Percentiles rank a stretch among this genome's conserved stretches.
phyloP scores from a whole-genome alignment of 306 rosid species.

The Rosa multiflora region DNA sequence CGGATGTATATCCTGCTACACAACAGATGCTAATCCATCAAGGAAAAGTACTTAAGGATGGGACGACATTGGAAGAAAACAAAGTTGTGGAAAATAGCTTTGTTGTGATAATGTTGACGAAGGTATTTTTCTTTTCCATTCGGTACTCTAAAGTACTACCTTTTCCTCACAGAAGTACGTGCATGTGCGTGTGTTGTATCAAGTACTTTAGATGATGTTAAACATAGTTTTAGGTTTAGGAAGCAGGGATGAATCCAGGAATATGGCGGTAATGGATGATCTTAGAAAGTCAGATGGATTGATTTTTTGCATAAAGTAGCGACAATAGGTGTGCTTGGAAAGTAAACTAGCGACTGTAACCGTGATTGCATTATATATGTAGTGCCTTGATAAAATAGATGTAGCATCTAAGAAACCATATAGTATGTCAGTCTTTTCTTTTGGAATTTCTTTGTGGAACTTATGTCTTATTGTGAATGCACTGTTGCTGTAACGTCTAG shows the following conservation, averaged over 20 bases:
- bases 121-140: conserved; percentile 44
- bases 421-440: not conserved
- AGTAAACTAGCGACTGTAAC: not conserved
- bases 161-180: not conserved
- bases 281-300: not conserved
- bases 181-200: not conserved
- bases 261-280: not conserved
- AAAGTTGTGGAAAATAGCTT: conserved; percentile 86
- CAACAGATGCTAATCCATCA: conserved; percentile 96
- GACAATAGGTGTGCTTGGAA: not conserved
- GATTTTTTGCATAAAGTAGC: not conserved
- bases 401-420: not conserved
- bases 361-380: not conserved
- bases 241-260: not conserved
- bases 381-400: not conserved
- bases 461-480: not conserved
- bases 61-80: conserved; percentile 72
- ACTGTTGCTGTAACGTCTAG: not conserved
- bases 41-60: conserved; percentile 88
- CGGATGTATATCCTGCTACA: conserved; percentile 73
- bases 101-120: conserved; percentile 85
- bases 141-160: not conserved
- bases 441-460: not conserved
- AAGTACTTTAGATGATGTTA: not conserved
- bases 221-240: conserved; percentile 7